Evolutionary conservation across 1,284 basidiomycete species (phyloP).

Genomic region (Puccinia horiana): DNA sequence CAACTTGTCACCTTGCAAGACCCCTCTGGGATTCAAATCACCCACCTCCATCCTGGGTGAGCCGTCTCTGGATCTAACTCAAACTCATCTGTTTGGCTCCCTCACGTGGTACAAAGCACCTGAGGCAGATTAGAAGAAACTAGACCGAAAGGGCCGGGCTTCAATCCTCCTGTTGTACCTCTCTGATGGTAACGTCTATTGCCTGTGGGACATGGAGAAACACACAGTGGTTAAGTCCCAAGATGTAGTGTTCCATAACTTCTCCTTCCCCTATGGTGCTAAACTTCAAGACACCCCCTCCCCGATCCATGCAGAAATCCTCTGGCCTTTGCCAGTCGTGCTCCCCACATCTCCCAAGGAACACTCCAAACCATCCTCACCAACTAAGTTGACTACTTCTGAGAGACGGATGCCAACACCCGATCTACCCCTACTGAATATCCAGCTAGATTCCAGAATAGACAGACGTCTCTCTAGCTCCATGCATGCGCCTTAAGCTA

Average conservation of each 20-base stretch:
- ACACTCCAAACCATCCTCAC: no score
- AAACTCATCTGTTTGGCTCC: conserved; percentile 13
- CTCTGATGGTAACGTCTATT: not conserved
- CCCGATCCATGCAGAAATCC: not conserved
- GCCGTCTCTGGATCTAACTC: not conserved
- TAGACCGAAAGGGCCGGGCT: not conserved
- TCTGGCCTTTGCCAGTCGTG: not conserved
- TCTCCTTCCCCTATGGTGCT: not conserved
- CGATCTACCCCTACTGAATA: no score
- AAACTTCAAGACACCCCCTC: not conserved
- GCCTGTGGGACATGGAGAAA: not conserved
- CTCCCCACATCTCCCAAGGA: not conserved
- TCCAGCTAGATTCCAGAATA: no score
- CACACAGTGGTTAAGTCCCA: not conserved
- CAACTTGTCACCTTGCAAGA: not conserved
- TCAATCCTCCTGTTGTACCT: conserved; percentile 8
- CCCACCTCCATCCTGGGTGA: not conserved
- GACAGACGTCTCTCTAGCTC: no score
- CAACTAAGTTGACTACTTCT: no score
- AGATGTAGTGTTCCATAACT: not conserved
- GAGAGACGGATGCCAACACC: no score
- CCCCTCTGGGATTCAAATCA: not conserved
- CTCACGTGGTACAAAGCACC: conserved; percentile 3
- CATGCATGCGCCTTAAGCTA: no score
- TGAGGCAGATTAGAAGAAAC: not conserved